Conservation (phyloP, 352 stramenopile species). For the Globisporangium rhizosaccharum region DNA sequence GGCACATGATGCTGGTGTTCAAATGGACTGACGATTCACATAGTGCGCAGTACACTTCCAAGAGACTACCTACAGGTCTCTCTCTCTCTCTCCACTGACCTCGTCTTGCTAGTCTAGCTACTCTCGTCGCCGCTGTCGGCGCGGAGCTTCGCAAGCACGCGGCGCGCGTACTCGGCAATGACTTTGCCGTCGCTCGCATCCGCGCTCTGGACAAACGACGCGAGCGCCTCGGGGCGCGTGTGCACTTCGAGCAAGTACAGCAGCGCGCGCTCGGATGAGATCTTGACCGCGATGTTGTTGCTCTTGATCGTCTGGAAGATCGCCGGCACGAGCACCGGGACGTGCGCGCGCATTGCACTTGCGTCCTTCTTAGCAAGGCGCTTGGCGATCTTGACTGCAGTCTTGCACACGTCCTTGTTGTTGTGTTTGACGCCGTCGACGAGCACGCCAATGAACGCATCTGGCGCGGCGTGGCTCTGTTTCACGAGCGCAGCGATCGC, state of each 20-base stretch:
- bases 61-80: neutral
- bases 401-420: conserved; percentile 80
- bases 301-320: conserved; percentile 86
- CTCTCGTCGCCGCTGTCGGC: conserved; percentile 80
- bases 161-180: conserved; percentile 82
- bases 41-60: neutral
- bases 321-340: conserved; percentile 59
- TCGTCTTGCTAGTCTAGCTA: conserved; percentile 25
- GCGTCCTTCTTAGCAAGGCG: conserved; percentile 65
- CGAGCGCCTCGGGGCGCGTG: conserved; percentile 70
- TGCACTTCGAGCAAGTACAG: conserved; percentile 87
- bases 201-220: conserved; percentile 52
- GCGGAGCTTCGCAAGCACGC: conserved; percentile 85
- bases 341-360: conserved; percentile 39
- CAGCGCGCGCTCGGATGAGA: conserved; percentile 78
- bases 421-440: conserved; percentile 53
- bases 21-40: neutral
- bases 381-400: conserved; percentile 69
- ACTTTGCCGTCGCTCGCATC: conserved; percentile 69
- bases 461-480: conserved; percentile 23
- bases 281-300: conserved; percentile 86
- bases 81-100: neutral
- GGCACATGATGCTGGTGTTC: too few relatives aligned
- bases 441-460: conserved; percentile 54
- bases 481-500: conserved; percentile 60